Evolutionary conservation across 1,139 yeast species (phyloP).

Genomic region (Pichia inconspicua): DNA sequence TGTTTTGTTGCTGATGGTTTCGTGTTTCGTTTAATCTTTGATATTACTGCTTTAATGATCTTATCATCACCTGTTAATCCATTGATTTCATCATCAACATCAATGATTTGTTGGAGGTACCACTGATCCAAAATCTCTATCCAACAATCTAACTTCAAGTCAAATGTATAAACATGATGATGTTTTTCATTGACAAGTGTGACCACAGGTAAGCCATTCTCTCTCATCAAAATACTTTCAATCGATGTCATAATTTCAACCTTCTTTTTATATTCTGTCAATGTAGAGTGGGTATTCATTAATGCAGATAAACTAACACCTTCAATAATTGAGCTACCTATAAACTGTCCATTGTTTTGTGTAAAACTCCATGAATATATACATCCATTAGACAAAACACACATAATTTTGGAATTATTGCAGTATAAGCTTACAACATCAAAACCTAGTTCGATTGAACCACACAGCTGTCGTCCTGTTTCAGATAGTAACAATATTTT

Average conservation of each 20-base stretch:
- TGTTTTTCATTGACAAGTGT: constrained; percentile 28
- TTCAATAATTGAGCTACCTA: constrained; percentile 30
- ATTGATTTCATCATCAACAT: constrained; percentile 1
- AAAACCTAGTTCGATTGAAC: constrained; percentile 53
- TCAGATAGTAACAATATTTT: constrained; percentile 62
- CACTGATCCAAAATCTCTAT: constrained; percentile 40
- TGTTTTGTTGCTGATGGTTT: neutral
- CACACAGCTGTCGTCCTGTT: constrained; percentile 46
- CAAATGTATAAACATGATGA: constrained; percentile 32
- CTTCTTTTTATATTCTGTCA: constrained; percentile 20
- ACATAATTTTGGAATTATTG: constrained; percentile 47
- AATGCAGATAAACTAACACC: constrained; percentile 48
- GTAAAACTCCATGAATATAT: constrained; percentile 40
- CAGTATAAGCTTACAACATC: constrained; percentile 47
- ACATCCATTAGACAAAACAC: constrained; percentile 43
- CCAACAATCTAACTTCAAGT: constrained; percentile 39
- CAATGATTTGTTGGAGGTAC: constrained; percentile 27
- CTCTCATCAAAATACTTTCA: constrained; percentile 21
- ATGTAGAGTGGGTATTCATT: constrained; percentile 33
- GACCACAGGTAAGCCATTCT: constrained; percentile 37
- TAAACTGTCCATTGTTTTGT: constrained; percentile 11
- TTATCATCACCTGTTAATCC: neutral
- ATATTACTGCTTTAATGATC: constrained; percentile 1
- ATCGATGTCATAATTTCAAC: constrained; percentile 21
- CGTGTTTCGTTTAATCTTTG: constrained; percentile 1